A percentile compares a stretch with the other conserved stretches of the same genome.
Conservation (phyloP, 495 filamentous ascomycete species). For the Parathielavia hyrcaniae region DNA sequence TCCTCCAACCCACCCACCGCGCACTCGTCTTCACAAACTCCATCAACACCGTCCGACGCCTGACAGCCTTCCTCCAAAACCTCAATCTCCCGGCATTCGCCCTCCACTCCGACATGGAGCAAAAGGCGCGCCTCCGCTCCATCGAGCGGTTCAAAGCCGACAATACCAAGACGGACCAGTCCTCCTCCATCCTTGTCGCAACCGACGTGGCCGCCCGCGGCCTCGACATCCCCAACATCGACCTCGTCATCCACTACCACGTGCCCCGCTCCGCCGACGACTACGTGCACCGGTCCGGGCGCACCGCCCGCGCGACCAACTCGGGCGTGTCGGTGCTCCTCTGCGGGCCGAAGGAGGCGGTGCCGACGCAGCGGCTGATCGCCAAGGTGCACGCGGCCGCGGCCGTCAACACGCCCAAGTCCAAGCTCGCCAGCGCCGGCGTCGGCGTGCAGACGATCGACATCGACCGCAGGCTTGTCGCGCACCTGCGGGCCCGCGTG, state of each 20-base stretch:
- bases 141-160: conserved; percentile 80
- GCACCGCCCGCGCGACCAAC: conserved; percentile 78
- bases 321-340: conserved; percentile 77
- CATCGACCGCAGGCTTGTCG: conserved; percentile 71
- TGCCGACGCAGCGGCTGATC: conserved; percentile 72
- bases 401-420: conserved; percentile 10
- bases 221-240: conserved; percentile 83
- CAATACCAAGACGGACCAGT: conserved; percentile 25
- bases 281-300: conserved; percentile 93
- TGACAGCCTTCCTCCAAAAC: conserved; percentile 77
- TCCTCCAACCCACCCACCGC: conserved; percentile 71
- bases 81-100: conserved; percentile 70
- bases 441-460: conserved; percentile 58
- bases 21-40: conserved; percentile 93
- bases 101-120: conserved; percentile 88
- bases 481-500: conserved; percentile 65
- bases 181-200: conserved; percentile 71
- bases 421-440: conserved; percentile 55
- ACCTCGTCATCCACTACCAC: conserved; percentile 90
- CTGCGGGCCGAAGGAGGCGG: conserved; percentile 85
- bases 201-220: conserved; percentile 97
- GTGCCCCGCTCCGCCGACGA: conserved; percentile 84
- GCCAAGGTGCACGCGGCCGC: conserved; percentile 70
- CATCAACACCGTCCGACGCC: conserved; percentile 81
- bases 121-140: conserved; percentile 91